Evolutionary conservation across 331 rosid species (phyloP), one percentile per base, ranked within the genome.

Genomic region (Dryas integrifolia): DNA sequence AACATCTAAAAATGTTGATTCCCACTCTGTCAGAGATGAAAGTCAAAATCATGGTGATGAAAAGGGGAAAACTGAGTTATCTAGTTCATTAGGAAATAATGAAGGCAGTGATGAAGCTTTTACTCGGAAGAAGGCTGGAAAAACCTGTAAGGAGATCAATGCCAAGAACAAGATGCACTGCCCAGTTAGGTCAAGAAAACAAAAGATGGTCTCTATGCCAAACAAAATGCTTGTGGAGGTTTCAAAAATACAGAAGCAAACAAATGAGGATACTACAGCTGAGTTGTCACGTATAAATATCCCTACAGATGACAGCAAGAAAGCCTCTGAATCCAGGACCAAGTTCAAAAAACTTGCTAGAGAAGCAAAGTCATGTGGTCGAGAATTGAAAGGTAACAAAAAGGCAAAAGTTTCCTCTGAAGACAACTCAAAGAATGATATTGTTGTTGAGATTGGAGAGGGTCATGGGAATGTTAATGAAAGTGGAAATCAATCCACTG

Each of bases 171-270:
- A 62, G 60, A 72, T 67, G 30, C 51, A 65, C 40, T 39, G 45
- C 52, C 60, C 69, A 21, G 77, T 47, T n/a, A 78, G 74, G 78
- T 75, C 87, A 61, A 76, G 74, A 80, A 83, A 85, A 53, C 84
- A 72, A 82, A 82, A 66, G 77, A 53, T 79, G 53, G 81, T 57
- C 65, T 48, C 73, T 75, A 68, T 73, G 79, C 70, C 63, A 26
- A 72, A 76, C 16, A 24, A 30, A 9, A 72, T 46, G 79, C 76
- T 55, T 69, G 79, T 72, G 56, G 83, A 82, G 49, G 76, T 53
- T 14, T 75, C 82, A 35, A 9, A 70, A 11, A 64, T 26, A 67
- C 81, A 77, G 61, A 79, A 82, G 50, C 83, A 73, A 60, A 72
- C 49, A 49, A 46, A 72, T 26, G 73, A 79, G 58, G 74, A 65